These are phyloP conservation scores for Fusarium transvaalense DNA, from an alignment of 2,329 filamentous ascomycete species.

Conservation along the genomic window DNA sequence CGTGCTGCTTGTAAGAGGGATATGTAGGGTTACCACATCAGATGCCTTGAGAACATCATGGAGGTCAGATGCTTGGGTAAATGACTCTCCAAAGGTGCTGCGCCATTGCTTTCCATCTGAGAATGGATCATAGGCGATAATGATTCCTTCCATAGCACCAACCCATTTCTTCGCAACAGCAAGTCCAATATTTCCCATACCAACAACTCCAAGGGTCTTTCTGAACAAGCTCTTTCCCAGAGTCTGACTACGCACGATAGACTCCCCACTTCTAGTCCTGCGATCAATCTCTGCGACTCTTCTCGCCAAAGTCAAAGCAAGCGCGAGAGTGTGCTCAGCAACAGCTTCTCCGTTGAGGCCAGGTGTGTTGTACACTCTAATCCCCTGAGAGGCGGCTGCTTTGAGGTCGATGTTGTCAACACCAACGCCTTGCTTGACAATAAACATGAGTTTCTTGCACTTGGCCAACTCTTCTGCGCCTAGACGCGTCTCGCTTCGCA, in stretches of 20 bases:
- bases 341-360: background rate
- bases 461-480: rapidly evolving
- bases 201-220: background rate
- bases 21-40: background rate
- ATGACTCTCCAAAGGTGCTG: rapidly evolving
- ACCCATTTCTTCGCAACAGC: slow-evolving; percentile 9
- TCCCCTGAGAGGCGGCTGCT: background rate
- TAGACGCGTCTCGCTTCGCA: background rate
- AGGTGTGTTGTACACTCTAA: background rate
- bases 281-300: background rate
- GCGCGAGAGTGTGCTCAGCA: background rate
- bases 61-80: background rate
- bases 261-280: background rate
- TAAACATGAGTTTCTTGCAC: background rate
- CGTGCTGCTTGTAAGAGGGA: background rate
- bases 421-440: slow-evolving; percentile 3
- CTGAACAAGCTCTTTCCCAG: background rate
- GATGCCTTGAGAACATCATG: background rate
- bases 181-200: background rate
- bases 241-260: background rate
- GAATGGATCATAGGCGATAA: background rate
- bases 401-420: slow-evolving; percentile 4
- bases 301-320: background rate
- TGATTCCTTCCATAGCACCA: background rate
- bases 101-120: background rate